Percentiles rank a stretch among this genome's conserved stretches.
Evolutionary conservation across 768 basidiomycete genomes (phyloP).

Genomic region (Leucogyrophana mollusca): DNA sequence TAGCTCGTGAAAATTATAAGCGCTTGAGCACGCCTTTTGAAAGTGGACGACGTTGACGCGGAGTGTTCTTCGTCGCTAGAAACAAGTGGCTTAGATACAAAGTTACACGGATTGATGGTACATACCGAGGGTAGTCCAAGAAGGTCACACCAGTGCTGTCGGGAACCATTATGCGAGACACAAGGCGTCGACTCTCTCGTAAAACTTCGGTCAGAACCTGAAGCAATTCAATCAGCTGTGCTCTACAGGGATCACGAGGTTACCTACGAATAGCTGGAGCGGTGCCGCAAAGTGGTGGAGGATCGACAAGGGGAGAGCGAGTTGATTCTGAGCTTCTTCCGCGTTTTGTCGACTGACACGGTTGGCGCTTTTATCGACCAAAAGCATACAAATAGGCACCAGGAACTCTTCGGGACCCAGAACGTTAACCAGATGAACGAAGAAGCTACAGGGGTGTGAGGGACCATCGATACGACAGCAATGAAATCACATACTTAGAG

Average conservation of each 20-base stretch:
- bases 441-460: slow-evolving; percentile 58
- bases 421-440: slow-evolving; percentile 80
- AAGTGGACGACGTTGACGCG: slow-evolving; percentile 37
- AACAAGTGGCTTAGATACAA: neutral
- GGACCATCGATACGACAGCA: neutral
- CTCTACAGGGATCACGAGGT: neutral
- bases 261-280: slow-evolving; percentile 55
- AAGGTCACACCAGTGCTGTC: slow-evolving; percentile 42
- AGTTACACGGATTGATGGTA: neutral
- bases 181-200: slow-evolving; percentile 62
- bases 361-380: slow-evolving; percentile 76
- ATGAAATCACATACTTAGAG: slow-evolving; percentile 57
- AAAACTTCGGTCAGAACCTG: slow-evolving; percentile 67
- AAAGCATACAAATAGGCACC: slow-evolving; percentile 77
- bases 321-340: slow-evolving; percentile 56
- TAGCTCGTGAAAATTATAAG: slow-evolving; percentile 63
- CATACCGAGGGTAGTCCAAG: slow-evolving; percentile 58
- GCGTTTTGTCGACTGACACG: slow-evolving; percentile 61
- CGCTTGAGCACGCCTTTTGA: slow-evolving; percentile 64
- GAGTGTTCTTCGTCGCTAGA: slow-evolving; percentile 61
- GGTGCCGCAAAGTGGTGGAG: slow-evolving; percentile 51
- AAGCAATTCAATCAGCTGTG: slow-evolving; percentile 4
- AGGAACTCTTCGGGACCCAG: slow-evolving; percentile 82
- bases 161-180: slow-evolving; percentile 39
- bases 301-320: slow-evolving; percentile 67